Evolutionary conservation across 257 asterid species (phyloP).

Genomic region (Solanum lignicaule): DNA sequence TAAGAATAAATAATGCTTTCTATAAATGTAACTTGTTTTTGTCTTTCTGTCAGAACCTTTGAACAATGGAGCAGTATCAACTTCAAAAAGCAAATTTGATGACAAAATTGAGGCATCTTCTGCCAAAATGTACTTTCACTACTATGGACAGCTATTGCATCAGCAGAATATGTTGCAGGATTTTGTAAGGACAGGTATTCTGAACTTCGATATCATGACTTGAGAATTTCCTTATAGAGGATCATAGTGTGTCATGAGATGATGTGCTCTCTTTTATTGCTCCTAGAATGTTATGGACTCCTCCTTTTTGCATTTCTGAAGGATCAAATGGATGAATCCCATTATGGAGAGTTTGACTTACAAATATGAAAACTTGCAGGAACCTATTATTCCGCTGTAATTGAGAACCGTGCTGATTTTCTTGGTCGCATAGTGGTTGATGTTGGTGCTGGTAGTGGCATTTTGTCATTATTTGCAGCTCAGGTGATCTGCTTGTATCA

Average conservation of each 20-base stretch:
- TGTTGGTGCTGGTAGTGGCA: constrained; percentile 99
- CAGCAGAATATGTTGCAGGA: constrained; percentile 99
- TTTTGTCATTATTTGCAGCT: constrained; percentile 96
- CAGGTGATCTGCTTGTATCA: constrained; percentile 45
- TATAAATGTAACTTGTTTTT: not conserved
- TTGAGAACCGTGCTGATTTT: constrained; percentile 90
- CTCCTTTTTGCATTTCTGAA: not conserved
- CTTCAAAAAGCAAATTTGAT: constrained; percentile 74
- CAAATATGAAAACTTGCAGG: constrained; percentile 33
- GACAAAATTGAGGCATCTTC: constrained; percentile 92
- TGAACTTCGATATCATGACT: not conserved
- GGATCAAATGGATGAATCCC: not conserved
- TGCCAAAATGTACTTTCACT: constrained; percentile 97
- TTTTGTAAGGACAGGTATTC: constrained; percentile 88
- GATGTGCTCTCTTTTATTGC: not conserved
- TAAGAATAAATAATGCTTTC: not conserved
- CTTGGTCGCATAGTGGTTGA: constrained; percentile 80
- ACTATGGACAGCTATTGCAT: constrained; percentile 94
- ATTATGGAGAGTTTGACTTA: not conserved
- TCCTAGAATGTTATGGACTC: not conserved
- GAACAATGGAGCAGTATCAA: constrained; percentile 48
- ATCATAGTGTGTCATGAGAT: not conserved
- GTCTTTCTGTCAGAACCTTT: constrained; percentile 37
- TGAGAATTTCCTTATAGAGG: not conserved
- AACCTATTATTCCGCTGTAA: constrained; percentile 92